These are phyloP conservation scores for Chaetothyriales sp. DNA, from an alignment of 2,329 filamentous ascomycete genomes.

Conservation along the genomic window DNA sequence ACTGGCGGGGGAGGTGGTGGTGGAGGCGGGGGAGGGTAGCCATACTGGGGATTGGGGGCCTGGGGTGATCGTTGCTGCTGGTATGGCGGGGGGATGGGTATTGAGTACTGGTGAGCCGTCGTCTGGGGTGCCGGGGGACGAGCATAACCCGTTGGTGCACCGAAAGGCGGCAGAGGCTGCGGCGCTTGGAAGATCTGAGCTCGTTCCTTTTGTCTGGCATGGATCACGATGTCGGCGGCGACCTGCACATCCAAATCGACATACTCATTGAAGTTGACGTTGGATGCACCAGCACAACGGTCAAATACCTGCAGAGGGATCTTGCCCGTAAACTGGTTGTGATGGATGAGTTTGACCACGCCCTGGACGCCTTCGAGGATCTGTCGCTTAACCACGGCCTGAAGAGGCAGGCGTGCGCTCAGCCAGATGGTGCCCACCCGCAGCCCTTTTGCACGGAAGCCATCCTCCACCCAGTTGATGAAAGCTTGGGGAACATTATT, in stretches of 20 bases:
- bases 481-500: conserved; percentile 44
- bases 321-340: conserved; percentile 54
- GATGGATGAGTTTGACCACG: conserved; percentile 59
- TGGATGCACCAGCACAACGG: conserved; percentile 55
- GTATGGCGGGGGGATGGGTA: conserved; percentile 17
- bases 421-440: conserved; percentile 67
- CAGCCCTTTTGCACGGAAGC: conserved; percentile 57
- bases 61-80: conserved; percentile 19
- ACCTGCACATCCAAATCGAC: conserved; percentile 62
- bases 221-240: conserved; percentile 64
- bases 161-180: conserved; percentile 23
- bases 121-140: conserved; percentile 10
- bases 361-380: conserved; percentile 79
- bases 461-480: conserved; percentile 63
- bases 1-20: conserved; percentile 7
- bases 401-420: conserved; percentile 58
- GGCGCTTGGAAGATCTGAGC: conserved; percentile 21
- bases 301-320: conserved; percentile 78
- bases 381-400: conserved; percentile 67
- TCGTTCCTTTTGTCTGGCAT: conserved; percentile 43
- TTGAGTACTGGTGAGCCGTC: conserved; percentile 20
- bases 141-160: conserved; percentile 23
- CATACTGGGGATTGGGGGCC: conserved; percentile 20
- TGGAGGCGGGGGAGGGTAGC: conserved; percentile 20
- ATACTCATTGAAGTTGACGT: conserved; percentile 77